Conservation (phyloP, 345 rosid species). For the Salix caprea region DNA sequence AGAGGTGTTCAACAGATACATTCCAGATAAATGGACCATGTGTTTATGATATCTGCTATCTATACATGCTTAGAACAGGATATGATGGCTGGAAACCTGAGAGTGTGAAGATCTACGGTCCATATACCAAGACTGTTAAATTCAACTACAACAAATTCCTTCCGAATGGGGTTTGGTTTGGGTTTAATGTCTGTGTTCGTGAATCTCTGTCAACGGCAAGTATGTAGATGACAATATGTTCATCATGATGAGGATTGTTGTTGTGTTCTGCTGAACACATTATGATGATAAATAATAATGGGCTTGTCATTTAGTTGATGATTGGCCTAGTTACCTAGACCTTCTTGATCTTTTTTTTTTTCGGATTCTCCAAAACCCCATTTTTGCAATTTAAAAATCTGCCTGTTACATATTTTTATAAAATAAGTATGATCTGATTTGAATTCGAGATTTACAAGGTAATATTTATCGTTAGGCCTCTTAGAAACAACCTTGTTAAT, state of each 20-base stretch:
- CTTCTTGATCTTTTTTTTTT: too few species aligned
- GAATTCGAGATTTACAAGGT: too few species aligned
- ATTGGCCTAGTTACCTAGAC: too few species aligned
- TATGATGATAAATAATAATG: background rate
- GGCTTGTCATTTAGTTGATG: background rate
- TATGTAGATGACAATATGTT: background rate
- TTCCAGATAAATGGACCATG: conserved; percentile 57
- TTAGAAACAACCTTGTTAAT: too few species aligned
- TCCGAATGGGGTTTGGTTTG: conserved; percentile 54
- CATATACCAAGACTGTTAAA: conserved; percentile 33
- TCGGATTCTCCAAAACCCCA: too few species aligned
- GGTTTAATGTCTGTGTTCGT: conserved; percentile 34
- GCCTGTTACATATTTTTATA: too few species aligned
- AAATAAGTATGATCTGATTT: too few species aligned
- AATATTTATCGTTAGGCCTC: too few species aligned
- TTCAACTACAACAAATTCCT: conserved; percentile 44
- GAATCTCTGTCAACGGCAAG: background rate
- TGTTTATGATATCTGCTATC: conserved; percentile 41
- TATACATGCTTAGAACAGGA: conserved; percentile 44
- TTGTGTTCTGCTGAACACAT: background rate
- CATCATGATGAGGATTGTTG: background rate
- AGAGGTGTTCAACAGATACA: conserved; percentile 61
- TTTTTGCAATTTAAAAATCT: too few species aligned
- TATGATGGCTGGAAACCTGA: conserved; percentile 69
- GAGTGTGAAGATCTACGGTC: conserved; percentile 39